Evolutionary conservation across 2,329 filamentous ascomycete species (phyloP).

Genomic region (Diplodia corticola): DNA sequence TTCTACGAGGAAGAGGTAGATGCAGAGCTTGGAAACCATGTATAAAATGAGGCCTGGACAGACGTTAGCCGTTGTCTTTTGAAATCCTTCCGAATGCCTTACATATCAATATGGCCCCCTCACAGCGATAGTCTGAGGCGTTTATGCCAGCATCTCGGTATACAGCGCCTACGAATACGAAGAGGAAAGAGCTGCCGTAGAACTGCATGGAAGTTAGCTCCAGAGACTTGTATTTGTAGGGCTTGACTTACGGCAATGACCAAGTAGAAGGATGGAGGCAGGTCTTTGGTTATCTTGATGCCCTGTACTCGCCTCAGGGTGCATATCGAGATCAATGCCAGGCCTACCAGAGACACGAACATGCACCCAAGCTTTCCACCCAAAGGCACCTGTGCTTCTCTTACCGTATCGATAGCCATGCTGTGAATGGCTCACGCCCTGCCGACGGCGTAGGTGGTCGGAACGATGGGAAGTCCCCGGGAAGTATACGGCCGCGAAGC

Average conservation of each 20-base stretch:
- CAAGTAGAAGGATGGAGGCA: not conserved
- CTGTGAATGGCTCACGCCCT: not conserved
- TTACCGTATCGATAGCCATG: not conserved
- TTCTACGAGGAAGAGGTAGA: conserved; percentile 8
- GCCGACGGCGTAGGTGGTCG: not conserved
- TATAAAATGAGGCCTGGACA: not conserved
- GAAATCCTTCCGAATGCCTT: not conserved
- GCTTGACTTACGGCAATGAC: not conserved
- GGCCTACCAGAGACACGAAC: not conserved
- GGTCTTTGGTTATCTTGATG: not conserved
- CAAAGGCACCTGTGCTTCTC: not conserved
- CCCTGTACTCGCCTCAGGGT: not conserved
- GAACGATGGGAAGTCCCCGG: too few species aligned
- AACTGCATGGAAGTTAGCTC: not conserved
- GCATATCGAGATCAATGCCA: not conserved
- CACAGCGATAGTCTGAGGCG: not conserved
- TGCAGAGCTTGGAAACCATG: not conserved
- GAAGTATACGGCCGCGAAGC: not conserved
- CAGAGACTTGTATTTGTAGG: too few species aligned
- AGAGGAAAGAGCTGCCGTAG: not conserved
- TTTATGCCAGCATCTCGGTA: not conserved
- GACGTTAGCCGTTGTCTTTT: not conserved
- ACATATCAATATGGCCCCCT: conserved; percentile 1
- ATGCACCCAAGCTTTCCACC: conserved; percentile 4
- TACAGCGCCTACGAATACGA: not conserved